Percentiles rank a stretch among this genome's conserved stretches.
Evolutionary conservation across 2,329 filamentous ascomycete species (phyloP).

Genomic region (Neonectria faginata): DNA sequence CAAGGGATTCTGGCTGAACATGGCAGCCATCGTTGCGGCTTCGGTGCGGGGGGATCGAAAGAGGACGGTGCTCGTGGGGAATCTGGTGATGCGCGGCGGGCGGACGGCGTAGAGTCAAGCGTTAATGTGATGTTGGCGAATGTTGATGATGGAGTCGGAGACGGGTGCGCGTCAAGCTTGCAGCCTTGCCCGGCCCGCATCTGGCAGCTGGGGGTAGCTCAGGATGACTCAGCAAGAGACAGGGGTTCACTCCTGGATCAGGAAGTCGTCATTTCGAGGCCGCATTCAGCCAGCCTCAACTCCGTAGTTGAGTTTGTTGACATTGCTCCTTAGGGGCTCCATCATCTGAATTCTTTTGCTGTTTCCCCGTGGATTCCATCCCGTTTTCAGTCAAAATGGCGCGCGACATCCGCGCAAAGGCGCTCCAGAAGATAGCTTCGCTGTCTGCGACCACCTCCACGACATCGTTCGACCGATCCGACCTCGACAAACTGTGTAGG

Average conservation of each 20-base stretch:
- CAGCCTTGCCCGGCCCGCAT: conserved; percentile 58
- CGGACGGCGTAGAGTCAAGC: conserved; percentile 25
- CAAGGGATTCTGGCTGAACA: conserved; percentile 77
- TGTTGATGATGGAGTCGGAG: conserved; percentile 32
- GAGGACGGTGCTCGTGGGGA: background rate
- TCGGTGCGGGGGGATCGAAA: background rate
- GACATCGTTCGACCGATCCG: conserved; percentile 69
- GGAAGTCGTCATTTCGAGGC: conserved; percentile 38
- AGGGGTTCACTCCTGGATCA: conserved; percentile 41
- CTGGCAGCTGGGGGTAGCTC: conserved; percentile 50
- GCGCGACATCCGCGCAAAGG: conserved; percentile 70
- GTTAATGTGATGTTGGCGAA: conserved; percentile 29
- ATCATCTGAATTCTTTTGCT: conserved; percentile 18
- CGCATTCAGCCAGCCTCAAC: conserved; percentile 19
- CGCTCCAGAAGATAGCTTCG: conserved; percentile 73
- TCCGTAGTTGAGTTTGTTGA: conserved; percentile 35
- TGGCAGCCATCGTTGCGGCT: conserved; percentile 66
- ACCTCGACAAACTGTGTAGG: conserved; percentile 71
- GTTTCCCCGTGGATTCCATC: conserved; percentile 14
- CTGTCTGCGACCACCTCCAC: conserved; percentile 68
- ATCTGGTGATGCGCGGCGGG: conserved; percentile 27
- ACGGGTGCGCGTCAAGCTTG: conserved; percentile 60
- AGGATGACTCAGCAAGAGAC: conserved; percentile 55
- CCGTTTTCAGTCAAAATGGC: conserved; percentile 53
- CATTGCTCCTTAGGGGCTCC: conserved; percentile 27